A percentile compares a stretch with the other conserved stretches of the same genome.
Conservation (phyloP, 2,329 filamentous ascomycete genomes). For the Pseudocercospora fuligena region DNA sequence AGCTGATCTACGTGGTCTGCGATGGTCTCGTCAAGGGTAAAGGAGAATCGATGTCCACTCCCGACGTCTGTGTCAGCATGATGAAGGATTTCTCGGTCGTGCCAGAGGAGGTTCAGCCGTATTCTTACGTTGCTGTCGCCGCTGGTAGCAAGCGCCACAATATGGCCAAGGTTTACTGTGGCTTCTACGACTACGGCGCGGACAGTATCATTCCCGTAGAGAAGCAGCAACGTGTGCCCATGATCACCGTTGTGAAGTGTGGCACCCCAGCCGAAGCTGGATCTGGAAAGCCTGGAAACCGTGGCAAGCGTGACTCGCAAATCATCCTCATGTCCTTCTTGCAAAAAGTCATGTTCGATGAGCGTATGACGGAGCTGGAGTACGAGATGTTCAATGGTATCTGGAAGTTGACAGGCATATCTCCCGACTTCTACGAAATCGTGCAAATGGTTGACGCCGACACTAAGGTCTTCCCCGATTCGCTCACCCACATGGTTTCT, state of each 20-base stretch:
- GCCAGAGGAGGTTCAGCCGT: slow-evolving; percentile 81
- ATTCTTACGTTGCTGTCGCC: slow-evolving; percentile 95
- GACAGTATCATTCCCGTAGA: slow-evolving; percentile 78
- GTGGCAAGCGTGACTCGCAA: slow-evolving; percentile 98
- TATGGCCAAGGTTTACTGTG: slow-evolving; percentile 98
- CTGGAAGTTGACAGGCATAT: slow-evolving; percentile 98
- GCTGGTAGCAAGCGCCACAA: slow-evolving; percentile 97
- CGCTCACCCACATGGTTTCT: slow-evolving; percentile 96
- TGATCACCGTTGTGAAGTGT: slow-evolving; percentile 96
- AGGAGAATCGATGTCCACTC: slow-evolving; percentile 83
- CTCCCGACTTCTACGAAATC: slow-evolving; percentile 95
- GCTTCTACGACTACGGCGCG: slow-evolving; percentile 95
- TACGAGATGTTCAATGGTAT: slow-evolving; percentile 99
- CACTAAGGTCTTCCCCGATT: slow-evolving; percentile 98
- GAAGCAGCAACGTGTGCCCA: slow-evolving; percentile 94
- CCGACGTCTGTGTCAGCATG: slow-evolving; percentile 89
- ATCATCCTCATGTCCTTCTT: slow-evolving; percentile 99
- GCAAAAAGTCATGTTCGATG: slow-evolving; percentile 99
- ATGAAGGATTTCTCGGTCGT: slow-evolving; percentile 86
- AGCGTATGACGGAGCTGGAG: slow-evolving; percentile 98
- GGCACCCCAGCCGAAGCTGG: slow-evolving; percentile 85
- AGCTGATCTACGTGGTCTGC: slow-evolving; percentile 93
- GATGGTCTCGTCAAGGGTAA: slow-evolving; percentile 97
- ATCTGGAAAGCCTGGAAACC: slow-evolving; percentile 89
- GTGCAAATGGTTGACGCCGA: slow-evolving; percentile 99